A percentile compares a stretch with the other conserved stretches of the same genome.
These are phyloP conservation scores for Neurospora discreta DNA, from an alignment of 495 filamentous ascomycete genomes.

Conservation along the genomic window DNA sequence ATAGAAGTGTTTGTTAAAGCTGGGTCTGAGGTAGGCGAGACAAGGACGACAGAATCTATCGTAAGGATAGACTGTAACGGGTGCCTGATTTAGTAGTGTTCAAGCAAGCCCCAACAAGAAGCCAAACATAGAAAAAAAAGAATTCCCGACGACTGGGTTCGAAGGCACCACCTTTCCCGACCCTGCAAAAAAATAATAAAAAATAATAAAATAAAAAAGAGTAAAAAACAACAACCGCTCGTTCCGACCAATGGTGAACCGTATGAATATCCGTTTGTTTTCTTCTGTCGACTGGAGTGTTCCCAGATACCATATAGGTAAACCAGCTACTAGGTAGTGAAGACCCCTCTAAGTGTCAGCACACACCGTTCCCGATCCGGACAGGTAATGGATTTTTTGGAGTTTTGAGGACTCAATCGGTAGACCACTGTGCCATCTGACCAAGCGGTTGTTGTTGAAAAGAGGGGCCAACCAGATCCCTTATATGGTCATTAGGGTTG, in stretches of 20 bases:
- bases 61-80: not conserved
- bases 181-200: not conserved
- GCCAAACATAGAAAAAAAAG: not conserved
- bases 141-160: not conserved
- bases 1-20: conserved; percentile 44
- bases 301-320: not conserved
- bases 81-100: not conserved
- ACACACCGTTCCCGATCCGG: not conserved
- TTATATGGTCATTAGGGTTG: not conserved
- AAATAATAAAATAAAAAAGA: not conserved
- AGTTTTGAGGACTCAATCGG: not conserved
- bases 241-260: not conserved
- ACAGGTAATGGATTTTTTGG: not conserved
- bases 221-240: not conserved
- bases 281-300: not conserved
- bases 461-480: not conserved
- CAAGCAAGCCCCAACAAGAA: not conserved
- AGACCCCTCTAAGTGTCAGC: not conserved
- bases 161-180: not conserved
- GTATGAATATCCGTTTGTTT: not conserved
- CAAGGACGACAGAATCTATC: too few species aligned
- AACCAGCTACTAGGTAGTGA: not conserved
- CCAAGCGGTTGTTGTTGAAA: not conserved
- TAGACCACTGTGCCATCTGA: not conserved
- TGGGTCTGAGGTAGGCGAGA: conserved; percentile 19